phyloP scores from a whole-genome alignment of 345 rosid species.

The Populus alba region DNA sequence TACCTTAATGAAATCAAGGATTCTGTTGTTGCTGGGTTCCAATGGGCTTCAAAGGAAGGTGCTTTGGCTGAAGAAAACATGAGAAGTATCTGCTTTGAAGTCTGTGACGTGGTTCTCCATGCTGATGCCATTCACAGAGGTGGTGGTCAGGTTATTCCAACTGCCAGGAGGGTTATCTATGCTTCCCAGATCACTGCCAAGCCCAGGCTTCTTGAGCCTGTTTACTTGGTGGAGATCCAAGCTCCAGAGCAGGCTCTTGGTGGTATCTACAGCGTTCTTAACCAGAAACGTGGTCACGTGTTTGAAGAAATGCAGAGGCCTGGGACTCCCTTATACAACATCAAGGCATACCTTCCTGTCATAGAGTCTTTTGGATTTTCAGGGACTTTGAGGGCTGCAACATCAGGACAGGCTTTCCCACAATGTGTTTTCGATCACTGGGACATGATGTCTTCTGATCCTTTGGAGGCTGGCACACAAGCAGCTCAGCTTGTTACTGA shows the following conservation, averaged over 20 bases:
- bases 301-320: conserved; percentile 86
- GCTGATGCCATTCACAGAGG: conserved; percentile 91
- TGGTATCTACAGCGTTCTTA: conserved; percentile 84
- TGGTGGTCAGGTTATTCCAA: conserved; percentile 81
- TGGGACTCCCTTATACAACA: conserved; percentile 77
- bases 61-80: conserved; percentile 73
- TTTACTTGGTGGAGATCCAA: conserved; percentile 80
- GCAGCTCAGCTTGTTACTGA: conserved; percentile 49
- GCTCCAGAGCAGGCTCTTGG: conserved; percentile 85
- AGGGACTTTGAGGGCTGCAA: conserved; percentile 60
- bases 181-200: conserved; percentile 80
- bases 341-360: conserved; percentile 79
- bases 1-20: conserved; percentile 86
- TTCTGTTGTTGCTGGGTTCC: conserved; percentile 86
- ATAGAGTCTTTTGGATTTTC: conserved; percentile 81
- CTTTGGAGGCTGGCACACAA: conserved; percentile 57
- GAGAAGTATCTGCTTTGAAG: conserved; percentile 83
- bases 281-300: conserved; percentile 83
- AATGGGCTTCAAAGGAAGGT: conserved; percentile 89
- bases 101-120: conserved; percentile 80
- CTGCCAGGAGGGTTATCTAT: conserved; percentile 80
- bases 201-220: conserved; percentile 80
- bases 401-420: conserved; percentile 84
- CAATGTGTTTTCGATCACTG: conserved; percentile 84
- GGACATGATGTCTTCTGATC: conserved; percentile 76